phyloP scores from a whole-genome alignment of 805 yeast genomes.

The Metschnikowia koreensis region DNA sequence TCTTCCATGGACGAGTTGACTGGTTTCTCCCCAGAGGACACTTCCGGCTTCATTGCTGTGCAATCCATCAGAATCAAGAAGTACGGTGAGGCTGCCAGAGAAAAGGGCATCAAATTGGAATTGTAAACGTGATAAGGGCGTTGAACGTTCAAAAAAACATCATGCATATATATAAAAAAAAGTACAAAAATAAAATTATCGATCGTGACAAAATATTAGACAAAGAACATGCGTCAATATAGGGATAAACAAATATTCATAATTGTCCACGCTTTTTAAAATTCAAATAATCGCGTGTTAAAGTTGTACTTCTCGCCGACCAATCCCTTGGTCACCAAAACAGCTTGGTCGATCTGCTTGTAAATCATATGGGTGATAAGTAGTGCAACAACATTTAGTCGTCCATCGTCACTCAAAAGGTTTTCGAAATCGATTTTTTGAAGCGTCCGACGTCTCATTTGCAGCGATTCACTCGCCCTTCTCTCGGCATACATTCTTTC shows the following conservation, averaged over 20 bases:
- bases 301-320: slow-evolving; percentile 37
- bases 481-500: slow-evolving; percentile 24
- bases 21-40: slow-evolving; percentile 95
- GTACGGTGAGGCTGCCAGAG: slow-evolving; percentile 93
- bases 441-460: slow-evolving; percentile 8
- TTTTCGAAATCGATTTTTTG: slow-evolving; percentile 25
- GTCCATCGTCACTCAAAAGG: slow-evolving; percentile 33
- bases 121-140: slow-evolving; percentile 30
- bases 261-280: background rate
- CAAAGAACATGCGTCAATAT: background rate
- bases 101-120: slow-evolving; percentile 56
- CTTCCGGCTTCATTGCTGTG: slow-evolving; percentile 95
- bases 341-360: slow-evolving; percentile 28
- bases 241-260: background rate
- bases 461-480: slow-evolving; percentile 8
- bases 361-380: slow-evolving; percentile 31
- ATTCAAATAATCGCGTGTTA: slow-evolving; percentile 6
- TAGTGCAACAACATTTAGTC: slow-evolving; percentile 26
- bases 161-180: background rate
- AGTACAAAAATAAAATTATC: background rate
- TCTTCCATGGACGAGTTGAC: slow-evolving; percentile 99
- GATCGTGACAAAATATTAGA: background rate
- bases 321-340: slow-evolving; percentile 27
- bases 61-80: slow-evolving; percentile 98
- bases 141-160: background rate